These are phyloP conservation scores for Penicillium atrosanguineum DNA, from an alignment of 495 filamentous ascomycete genomes.

Conservation along the genomic window DNA sequence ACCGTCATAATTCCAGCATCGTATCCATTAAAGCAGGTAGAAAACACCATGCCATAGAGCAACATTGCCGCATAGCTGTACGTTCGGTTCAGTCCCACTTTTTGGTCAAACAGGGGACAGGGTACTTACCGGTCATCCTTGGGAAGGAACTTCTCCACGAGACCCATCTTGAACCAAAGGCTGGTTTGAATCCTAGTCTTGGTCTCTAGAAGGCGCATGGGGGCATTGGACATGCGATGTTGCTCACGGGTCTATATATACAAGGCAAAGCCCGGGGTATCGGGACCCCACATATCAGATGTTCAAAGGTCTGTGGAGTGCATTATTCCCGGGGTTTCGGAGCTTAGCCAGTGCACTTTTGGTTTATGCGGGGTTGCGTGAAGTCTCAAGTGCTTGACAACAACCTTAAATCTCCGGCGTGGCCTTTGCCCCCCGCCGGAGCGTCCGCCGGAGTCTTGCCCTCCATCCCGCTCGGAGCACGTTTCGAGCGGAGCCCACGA, in stretches of 20 bases:
- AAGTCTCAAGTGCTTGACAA: neutral
- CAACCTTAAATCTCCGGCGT: neutral
- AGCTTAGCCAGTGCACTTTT: neutral
- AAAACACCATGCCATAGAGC: conserved; percentile 35
- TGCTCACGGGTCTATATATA: conserved; percentile 9
- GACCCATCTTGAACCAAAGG: conserved; percentile 17
- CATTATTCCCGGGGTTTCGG: neutral
- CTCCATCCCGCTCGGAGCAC: conserved; percentile 9
- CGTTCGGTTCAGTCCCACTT: neutral
- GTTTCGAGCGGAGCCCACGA: neutral
- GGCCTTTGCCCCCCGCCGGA: conserved; percentile 13
- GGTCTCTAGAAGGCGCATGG: neutral
- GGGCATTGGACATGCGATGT: neutral
- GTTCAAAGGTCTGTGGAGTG: neutral
- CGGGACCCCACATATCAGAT: conserved; percentile 15
- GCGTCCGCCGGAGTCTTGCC: conserved; percentile 17
- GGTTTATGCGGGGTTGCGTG: neutral
- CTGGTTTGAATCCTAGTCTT: neutral
- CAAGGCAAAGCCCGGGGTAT: neutral
- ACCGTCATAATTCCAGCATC: conserved; percentile 41
- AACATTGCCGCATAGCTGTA: conserved; percentile 27
- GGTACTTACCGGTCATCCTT: conserved; percentile 27
- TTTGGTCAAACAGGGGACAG: neutral
- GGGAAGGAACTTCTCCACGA: conserved; percentile 29
- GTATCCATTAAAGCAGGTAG: conserved; percentile 39